Evolutionary conservation across 2,329 filamentous ascomycete genomes (phyloP).

Genomic region (Exophiala alcalophila): DNA sequence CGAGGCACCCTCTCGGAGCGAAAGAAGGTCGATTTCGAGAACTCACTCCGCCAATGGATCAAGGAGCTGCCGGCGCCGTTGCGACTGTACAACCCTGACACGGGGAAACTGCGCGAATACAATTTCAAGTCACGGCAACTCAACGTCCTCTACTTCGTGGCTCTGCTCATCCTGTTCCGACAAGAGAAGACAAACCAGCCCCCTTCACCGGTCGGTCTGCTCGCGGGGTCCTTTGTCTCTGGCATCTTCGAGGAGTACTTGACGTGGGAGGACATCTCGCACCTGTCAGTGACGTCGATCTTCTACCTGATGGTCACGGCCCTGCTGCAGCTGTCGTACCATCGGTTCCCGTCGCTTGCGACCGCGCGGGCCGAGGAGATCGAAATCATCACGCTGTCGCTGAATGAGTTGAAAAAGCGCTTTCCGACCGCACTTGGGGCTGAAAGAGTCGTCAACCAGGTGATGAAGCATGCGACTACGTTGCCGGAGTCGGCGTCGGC

Average conservation of each 20-base stretch:
- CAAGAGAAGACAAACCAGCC: slow-evolving; percentile 14
- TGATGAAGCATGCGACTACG: slow-evolving; percentile 4
- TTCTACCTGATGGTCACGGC: slow-evolving; percentile 25
- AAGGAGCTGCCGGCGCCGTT: slow-evolving; percentile 26
- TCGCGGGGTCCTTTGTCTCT: slow-evolving; percentile 24
- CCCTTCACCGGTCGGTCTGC: slow-evolving; percentile 15
- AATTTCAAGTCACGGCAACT: slow-evolving; percentile 22
- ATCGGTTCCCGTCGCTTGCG: slow-evolving; percentile 20
- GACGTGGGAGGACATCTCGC: slow-evolving; percentile 19
- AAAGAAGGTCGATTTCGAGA: slow-evolving; percentile 31
- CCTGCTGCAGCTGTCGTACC: slow-evolving; percentile 23
- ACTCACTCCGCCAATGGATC: slow-evolving; percentile 38
- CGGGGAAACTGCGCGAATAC: slow-evolving; percentile 15
- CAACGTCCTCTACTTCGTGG: slow-evolving; percentile 23
- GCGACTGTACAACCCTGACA: slow-evolving; percentile 14
- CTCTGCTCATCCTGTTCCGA: slow-evolving; percentile 24
- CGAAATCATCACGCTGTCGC: slow-evolving; percentile 15
- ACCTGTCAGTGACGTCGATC: slow-evolving; percentile 22
- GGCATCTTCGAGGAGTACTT: slow-evolving; percentile 26
- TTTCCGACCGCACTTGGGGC: slow-evolving; percentile 24
- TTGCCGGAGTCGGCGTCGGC: neutral
- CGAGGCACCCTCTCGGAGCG: slow-evolving; percentile 31
- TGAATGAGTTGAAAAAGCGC: slow-evolving; percentile 21
- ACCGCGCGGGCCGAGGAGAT: slow-evolving; percentile 15
- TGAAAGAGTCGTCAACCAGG: slow-evolving; percentile 20